These are phyloP conservation scores for Cercospora zeina DNA, from an alignment of 2,329 filamentous ascomycete species.

Conservation along the genomic window DNA sequence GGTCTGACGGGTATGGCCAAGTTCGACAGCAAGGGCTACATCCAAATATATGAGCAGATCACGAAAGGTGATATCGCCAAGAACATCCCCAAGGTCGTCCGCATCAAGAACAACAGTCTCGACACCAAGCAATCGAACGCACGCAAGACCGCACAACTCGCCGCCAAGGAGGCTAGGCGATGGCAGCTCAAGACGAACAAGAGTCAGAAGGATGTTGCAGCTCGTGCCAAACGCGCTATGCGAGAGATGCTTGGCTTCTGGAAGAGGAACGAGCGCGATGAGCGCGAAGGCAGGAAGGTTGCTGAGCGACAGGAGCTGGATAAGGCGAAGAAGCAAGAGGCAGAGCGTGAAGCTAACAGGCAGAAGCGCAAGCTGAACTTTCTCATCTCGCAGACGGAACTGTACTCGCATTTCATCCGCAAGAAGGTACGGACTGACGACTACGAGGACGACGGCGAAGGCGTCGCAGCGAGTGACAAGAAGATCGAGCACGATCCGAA, in stretches of 20 bases:
- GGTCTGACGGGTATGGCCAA: constrained; percentile 40
- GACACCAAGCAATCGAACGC: constrained; percentile 89
- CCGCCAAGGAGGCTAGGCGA: constrained; percentile 92
- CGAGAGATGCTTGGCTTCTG: constrained; percentile 99
- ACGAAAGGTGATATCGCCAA: constrained; percentile 84
- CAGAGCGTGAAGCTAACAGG: constrained; percentile 92
- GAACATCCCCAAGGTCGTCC: constrained; percentile 88
- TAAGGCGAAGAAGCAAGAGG: constrained; percentile 93
- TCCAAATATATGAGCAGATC: constrained; percentile 96
- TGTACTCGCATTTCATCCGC: constrained; percentile 99
- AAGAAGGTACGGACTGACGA: constrained; percentile 99
- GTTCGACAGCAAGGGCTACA: constrained; percentile 64
- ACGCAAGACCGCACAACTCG: constrained; percentile 94
- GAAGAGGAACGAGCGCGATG: constrained; percentile 97
- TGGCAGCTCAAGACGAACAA: constrained; percentile 99
- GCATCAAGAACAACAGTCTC: constrained; percentile 82
- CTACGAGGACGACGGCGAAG: constrained; percentile 83
- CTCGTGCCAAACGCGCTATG: constrained; percentile 96
- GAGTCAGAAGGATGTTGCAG: constrained; percentile 95
- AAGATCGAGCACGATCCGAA: constrained; percentile 44
- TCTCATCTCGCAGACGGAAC: constrained; percentile 95
- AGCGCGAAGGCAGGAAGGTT: constrained; percentile 88
- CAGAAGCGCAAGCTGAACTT: constrained; percentile 99
- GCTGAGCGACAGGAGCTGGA: constrained; percentile 96
- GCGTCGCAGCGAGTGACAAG: constrained; percentile 58